phyloP scores from a whole-genome alignment of 805 yeast genomes.

The Cyberlindnera galapagoensis region DNA sequence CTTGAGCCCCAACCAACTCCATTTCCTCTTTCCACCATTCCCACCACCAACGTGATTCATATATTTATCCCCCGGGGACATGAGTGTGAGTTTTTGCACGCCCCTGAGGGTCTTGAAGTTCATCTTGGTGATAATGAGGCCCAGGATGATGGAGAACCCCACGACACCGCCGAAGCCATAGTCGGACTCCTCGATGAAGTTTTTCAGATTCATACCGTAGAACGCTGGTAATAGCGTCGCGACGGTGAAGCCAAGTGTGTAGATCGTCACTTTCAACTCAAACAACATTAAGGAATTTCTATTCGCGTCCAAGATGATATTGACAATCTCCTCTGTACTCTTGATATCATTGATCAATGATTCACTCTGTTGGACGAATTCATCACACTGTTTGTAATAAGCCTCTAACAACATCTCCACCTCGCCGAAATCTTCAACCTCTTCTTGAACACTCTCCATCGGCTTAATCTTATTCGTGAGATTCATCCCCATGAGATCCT shows the following conservation, averaged over 20 bases:
- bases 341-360: constrained; percentile 75
- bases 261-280: constrained; percentile 76
- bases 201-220: constrained; percentile 82
- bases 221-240: constrained; percentile 84
- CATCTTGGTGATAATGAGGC: constrained; percentile 43
- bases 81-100: constrained; percentile 65
- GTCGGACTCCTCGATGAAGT: constrained; percentile 64
- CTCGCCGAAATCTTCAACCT: constrained; percentile 49
- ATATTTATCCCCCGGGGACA: constrained; percentile 23
- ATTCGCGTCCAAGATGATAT: constrained; percentile 85
- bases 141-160: constrained; percentile 44
- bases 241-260: constrained; percentile 78
- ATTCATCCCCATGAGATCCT: constrained; percentile 76
- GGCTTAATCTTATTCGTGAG: constrained; percentile 39
- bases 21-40: not conserved
- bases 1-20: constrained; percentile 12
- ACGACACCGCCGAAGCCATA: constrained; percentile 59
- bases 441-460: constrained; percentile 6
- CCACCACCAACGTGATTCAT: constrained; percentile 1
- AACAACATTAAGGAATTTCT: constrained; percentile 85
- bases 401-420: constrained; percentile 84
- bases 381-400: constrained; percentile 88
- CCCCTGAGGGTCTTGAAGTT: constrained; percentile 51
- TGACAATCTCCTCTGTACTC: constrained; percentile 89
- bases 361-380: constrained; percentile 86